Base-by-base conservation (phyloP, 805 yeast genomes). In the Barnettozyma pratensis region DNA sequence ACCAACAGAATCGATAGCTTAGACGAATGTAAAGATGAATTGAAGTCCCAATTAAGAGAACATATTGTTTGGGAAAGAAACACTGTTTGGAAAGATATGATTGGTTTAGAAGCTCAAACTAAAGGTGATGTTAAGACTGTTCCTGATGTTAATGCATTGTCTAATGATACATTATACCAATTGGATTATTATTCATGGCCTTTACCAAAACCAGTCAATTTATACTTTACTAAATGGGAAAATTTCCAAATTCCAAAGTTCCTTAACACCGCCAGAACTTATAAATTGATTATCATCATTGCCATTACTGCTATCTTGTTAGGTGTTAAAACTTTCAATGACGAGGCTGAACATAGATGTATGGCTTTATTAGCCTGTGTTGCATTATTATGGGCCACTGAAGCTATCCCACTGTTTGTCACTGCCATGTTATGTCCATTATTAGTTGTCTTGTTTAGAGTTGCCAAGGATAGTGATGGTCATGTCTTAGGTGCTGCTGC, bases 11-110 rank as follows among this genome's bases (percentile, higher is more conserved):
- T 54, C 40, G 51, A 57, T 26, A 59, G 60, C 42, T 55, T 75
- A 12, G 77, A 72, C 30, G 58, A 67, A 8, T 80, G 81, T 34
- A 75, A 69, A 54, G 64, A 73, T 4, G 86, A 81, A 58, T 67
- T 83, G 52, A 78, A 80, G 48, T 74, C 82, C 2, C 80, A 75
- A 52, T 69, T 92, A 54, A 77, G 96, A 51, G 97, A 92, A 59
- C 95, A 90, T 63, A 87, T 91, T 42, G 96, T 91, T 19, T 92
- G 96, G 95, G 97, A 91, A 68, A 79, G 98, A 67, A 87, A 87
- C 62, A 91, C 96, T 0, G 96, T 90, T 19, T 91, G 98, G 98
- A 82, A 94, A 59, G 97, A 91, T 63, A 83, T 92, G 84, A 78
- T 91, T 54, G 92, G 94, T 6, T 69, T 91, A 59, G 96, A 88